Base-by-base conservation (phyloP, 2,329 filamentous ascomycete species). In the Hymenoscyphus linearis region DNA sequence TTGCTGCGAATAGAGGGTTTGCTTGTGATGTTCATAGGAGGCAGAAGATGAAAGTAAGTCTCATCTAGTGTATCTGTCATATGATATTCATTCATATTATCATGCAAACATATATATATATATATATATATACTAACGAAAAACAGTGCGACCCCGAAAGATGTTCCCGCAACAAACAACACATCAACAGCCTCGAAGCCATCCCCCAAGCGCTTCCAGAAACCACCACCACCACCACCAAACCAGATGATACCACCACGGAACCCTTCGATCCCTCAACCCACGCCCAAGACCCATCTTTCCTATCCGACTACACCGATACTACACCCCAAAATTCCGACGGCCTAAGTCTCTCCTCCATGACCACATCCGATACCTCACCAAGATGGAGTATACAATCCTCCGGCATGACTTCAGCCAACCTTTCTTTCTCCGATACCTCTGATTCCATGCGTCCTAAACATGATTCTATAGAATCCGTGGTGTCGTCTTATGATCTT, bases 41-140 rank as follows among this genome's bases (percentile, higher is more conserved):
- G 22, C 57, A 60, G 40, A 66, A 66, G 26, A 60, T 65, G 55
- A 66, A 66, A 55, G 65, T 65, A 61, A 40, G 50, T n/a, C 16
- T 58, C 37, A 9, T 12, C 10, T 13, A n/a, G n/a, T n/a, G n/a
- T n/a, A n/a, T n/a, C n/a, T n/a, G n/a, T n/a, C n/a, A n/a, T n/a
- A n/a, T n/a, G n/a, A n/a, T n/a, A n/a, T n/a, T n/a, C n/a, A n/a
- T n/a, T n/a, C n/a, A n/a, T n/a, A n/a, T n/a, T n/a, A n/a, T n/a
- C n/a, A n/a, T n/a, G n/a, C n/a, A n/a, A n/a, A n/a, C 18, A 44
- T 25, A 4, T 13, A 22, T 4, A 12, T n/a, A 10, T 36, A 14
- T 9, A 52, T 25, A 4, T 36, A 9, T 18, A 37, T 14, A 26
- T 26, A 26, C 26, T 53, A 10, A 58, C n/a, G 2, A n/a, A 25